Evolutionary conservation across 352 stramenopile genomes (phyloP).

Genomic region (Globisporangium solare): DNA sequence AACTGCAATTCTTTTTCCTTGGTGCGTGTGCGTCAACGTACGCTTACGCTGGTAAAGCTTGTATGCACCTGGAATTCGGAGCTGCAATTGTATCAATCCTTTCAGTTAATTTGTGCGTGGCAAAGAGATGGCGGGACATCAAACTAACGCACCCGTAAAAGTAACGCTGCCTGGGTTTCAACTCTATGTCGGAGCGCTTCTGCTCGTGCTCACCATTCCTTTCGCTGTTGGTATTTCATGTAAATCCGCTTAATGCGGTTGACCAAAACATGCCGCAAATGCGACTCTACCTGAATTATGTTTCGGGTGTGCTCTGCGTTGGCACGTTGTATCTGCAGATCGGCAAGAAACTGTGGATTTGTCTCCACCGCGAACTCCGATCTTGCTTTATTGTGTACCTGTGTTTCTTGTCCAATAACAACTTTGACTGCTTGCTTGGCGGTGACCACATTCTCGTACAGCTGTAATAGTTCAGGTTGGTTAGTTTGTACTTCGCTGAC

Average conservation of each 20-base stretch:
- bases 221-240: neutral
- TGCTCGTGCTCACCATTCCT: neutral
- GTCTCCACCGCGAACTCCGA: neutral
- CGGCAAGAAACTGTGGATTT: constrained; percentile 7
- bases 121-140: neutral
- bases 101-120: neutral
- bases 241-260: constrained; percentile 6
- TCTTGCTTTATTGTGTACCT: neutral
- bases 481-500: neutral
- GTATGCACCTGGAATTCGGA: constrained; percentile 9
- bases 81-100: constrained; percentile 7
- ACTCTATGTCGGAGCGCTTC: constrained; percentile 4
- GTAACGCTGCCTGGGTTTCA: neutral
- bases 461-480: constrained; percentile 14
- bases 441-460: constrained; percentile 35
- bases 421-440: constrained; percentile 10
- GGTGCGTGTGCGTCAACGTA: constrained; percentile 14
- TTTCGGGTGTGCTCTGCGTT: constrained; percentile 7
- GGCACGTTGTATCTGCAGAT: constrained; percentile 7
- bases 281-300: constrained; percentile 1
- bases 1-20: constrained; percentile 19
- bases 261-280: constrained; percentile 2
- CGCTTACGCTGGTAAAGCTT: constrained; percentile 8
- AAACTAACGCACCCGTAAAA: constrained; percentile 10
- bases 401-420: neutral